Conservation (phyloP, 768 basidiomycete genomes). For the Hydnum rufescens region DNA sequence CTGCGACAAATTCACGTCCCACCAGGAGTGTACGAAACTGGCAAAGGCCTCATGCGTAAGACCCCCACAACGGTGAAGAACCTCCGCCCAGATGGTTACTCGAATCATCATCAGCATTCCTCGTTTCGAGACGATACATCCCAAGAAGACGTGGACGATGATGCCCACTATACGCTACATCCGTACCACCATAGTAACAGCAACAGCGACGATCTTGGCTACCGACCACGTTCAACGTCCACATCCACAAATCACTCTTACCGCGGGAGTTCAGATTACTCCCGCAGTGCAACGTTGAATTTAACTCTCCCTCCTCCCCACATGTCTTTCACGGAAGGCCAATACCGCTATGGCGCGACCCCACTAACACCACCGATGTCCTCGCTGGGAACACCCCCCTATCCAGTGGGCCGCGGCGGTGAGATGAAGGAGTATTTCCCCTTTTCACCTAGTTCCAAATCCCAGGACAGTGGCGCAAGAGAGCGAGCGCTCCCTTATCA, state of each 20-base stretch:
- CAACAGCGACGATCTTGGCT: neutral
- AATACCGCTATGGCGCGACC: too few species aligned
- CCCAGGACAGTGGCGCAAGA: too few species aligned
- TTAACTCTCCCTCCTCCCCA: too few species aligned
- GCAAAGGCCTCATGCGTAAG: conserved; percentile 25
- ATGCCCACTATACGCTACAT: neutral
- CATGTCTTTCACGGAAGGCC: too few species aligned
- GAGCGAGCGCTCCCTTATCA: too few species aligned
- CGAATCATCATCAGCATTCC: neutral
- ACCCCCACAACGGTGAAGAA: neutral
- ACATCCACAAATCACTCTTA: neutral
- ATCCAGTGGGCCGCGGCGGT: too few species aligned
- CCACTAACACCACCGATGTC: too few species aligned
- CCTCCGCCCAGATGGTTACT: neutral
- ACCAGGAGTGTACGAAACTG: conserved; percentile 51
- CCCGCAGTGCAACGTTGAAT: too few species aligned
- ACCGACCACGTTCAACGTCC: neutral
- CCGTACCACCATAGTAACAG: too few species aligned
- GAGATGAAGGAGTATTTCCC: too few species aligned
- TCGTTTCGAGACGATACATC: neutral
- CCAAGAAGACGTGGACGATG: neutral
- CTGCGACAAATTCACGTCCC: conserved; percentile 48
- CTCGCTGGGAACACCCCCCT: too few species aligned
- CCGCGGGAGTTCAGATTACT: neutral
- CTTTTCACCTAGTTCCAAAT: too few species aligned